Conservation (phyloP, 2,329 filamentous ascomycete species). For the Bipolaris bicolor region DNA sequence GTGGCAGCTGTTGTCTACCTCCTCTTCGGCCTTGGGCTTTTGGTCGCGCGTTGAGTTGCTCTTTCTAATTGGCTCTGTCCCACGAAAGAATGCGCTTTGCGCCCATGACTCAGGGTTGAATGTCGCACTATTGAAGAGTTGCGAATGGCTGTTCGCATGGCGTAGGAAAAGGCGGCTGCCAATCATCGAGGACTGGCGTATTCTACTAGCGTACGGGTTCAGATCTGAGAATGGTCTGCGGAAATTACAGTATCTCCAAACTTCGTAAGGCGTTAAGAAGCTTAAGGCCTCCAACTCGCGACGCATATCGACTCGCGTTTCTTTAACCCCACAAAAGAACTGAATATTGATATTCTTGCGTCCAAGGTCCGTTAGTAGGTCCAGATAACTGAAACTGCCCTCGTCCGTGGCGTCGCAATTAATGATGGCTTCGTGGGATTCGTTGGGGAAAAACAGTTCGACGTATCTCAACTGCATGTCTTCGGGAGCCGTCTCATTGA, state of each 20-base stretch:
- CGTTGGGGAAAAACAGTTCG: constrained; percentile 18
- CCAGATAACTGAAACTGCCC: constrained; percentile 4
- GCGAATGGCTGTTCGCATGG: constrained; percentile 11
- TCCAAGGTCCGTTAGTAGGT: constrained; percentile 6
- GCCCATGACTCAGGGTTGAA: constrained; percentile 12
- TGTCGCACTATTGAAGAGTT: constrained; percentile 16
- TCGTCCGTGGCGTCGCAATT: constrained; percentile 11
- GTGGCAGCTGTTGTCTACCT: not conserved
- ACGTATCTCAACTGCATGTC: constrained; percentile 14
- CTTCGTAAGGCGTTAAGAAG: constrained; percentile 2
- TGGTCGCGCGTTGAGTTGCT: not conserved
- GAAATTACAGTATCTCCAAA: not conserved
- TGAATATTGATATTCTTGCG: constrained; percentile 10
- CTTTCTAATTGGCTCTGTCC: not conserved
- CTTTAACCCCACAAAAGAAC: constrained; percentile 6
- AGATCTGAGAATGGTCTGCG: constrained; percentile 8
- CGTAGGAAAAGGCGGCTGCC: constrained; percentile 13
- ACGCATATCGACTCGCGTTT: constrained; percentile 6
- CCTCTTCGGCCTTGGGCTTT: not conserved
- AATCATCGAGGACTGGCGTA: not conserved
- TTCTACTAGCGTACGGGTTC: constrained; percentile 2
- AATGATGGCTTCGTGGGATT: constrained; percentile 15
- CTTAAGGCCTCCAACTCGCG: constrained; percentile 9
- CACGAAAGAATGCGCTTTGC: constrained; percentile 17
- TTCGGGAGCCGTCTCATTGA: constrained; percentile 6